These are phyloP conservation scores for Phyllosticta citriasiana DNA, from an alignment of 2,329 filamentous ascomycete species.

Conservation along the genomic window DNA sequence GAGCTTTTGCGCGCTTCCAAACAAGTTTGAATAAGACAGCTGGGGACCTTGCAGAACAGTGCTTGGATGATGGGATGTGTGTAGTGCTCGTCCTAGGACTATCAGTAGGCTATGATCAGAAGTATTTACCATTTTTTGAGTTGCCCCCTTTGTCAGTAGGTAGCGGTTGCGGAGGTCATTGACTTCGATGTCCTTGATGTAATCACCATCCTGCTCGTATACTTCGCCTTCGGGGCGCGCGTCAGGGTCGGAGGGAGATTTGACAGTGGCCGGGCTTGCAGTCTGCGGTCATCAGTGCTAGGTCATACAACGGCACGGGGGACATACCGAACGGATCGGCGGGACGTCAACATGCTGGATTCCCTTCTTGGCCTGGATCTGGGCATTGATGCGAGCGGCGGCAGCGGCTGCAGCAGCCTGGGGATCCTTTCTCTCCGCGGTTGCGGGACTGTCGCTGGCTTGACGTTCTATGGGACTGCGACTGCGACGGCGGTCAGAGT, in stretches of 20 bases:
- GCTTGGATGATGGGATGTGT: neutral
- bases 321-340: constrained; percentile 55
- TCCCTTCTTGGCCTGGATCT: constrained; percentile 57
- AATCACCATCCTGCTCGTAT: constrained; percentile 93
- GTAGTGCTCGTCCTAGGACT: constrained; percentile 21
- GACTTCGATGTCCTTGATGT: constrained; percentile 97
- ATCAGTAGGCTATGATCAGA: constrained; percentile 62
- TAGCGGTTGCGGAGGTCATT: constrained; percentile 97
- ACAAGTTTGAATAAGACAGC: constrained; percentile 14
- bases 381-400: constrained; percentile 39
- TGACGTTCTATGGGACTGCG: constrained; percentile 64
- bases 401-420: constrained; percentile 79
- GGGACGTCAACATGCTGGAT: constrained; percentile 86
- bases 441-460: constrained; percentile 36
- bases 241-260: constrained; percentile 43
- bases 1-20: constrained; percentile 34
- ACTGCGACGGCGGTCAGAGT: constrained; percentile 61
- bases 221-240: constrained; percentile 71
- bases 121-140: constrained; percentile 99
- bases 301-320: constrained; percentile 2
- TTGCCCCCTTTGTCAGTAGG: constrained; percentile 90
- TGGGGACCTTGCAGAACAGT: constrained; percentile 15
- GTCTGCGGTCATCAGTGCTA: constrained; percentile 23
- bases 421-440: constrained; percentile 49
- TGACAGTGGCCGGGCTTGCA: constrained; percentile 40